Evolutionary conservation across 225 moss, liverwort and hornwort genomes (phyloP).

Genomic region (Lunularia cruciata): DNA sequence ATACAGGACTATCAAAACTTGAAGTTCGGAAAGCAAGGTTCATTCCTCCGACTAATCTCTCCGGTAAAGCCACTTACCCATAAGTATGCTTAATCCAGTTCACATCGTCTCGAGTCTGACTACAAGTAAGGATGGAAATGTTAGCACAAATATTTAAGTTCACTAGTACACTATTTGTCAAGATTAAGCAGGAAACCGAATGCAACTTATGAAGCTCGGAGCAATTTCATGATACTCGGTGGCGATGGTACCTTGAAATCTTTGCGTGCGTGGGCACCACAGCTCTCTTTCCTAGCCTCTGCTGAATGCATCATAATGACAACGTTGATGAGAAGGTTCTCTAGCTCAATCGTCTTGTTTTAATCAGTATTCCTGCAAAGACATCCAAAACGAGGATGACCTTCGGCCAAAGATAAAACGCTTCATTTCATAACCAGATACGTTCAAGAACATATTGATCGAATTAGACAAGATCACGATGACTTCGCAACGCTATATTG

Average conservation of each 20-base stretch:
- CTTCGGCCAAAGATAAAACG: too few species aligned
- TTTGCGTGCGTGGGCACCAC: constrained; percentile 92
- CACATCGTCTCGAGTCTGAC: constrained; percentile 74
- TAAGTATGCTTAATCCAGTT: constrained; percentile 95
- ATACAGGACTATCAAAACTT: too few species aligned
- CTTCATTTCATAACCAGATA: too few species aligned
- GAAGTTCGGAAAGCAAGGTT: too few species aligned
- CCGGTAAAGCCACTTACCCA: constrained; percentile 38
- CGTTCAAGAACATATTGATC: background rate
- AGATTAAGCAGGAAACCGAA: too few species aligned
- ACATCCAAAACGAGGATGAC: too few species aligned
- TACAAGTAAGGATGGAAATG: background rate
- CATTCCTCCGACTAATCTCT: background rate
- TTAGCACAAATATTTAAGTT: too few species aligned
- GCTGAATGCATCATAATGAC: constrained; percentile 97
- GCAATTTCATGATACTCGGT: too few species aligned
- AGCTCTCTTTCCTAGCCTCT: constrained; percentile 88
- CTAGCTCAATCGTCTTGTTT: constrained; percentile 80
- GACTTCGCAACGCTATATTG: background rate
- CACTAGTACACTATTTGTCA: too few species aligned
- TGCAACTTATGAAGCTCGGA: background rate
- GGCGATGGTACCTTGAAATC: constrained; percentile 69
- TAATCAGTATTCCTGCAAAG: constrained; percentile 96
- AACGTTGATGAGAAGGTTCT: constrained; percentile 93
- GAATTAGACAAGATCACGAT: background rate